Evolutionary conservation across 73 alveolate species (phyloP), one percentile per base, ranked within the genome.

Genomic region (Breviolum minutum): DNA sequence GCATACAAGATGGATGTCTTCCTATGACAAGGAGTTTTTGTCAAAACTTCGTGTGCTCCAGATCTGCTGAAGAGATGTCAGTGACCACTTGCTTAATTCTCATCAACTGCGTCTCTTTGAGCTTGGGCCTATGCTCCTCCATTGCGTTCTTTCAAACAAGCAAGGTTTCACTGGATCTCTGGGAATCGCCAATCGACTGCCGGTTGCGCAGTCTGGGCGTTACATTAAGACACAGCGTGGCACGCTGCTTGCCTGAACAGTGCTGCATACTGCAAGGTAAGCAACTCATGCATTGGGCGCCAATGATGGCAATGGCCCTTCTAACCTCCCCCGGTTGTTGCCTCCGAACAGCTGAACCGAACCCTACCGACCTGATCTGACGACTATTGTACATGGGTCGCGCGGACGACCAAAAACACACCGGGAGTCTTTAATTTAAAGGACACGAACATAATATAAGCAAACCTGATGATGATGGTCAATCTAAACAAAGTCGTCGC

Each of bases 191-290:
- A 29, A 0, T 32, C n/a, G 87, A 79, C 66, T 79, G 87, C 87
- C 12, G 85, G 62, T 79, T 79, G 87, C 87, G 66, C 87, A 79
- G 63, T 79, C 87, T 5, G 63, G 87, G 87, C 87, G 66, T 29
- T 79, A 30, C 87, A 79, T 79, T 79, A 76, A 79, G 66, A 79
- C 87, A 79, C 29, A 64, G 87, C 87, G 30, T 27, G 20, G 5
- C 62, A 8, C 30, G 66, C 66, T 64, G 85, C 85, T 61, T 76
- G 62, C 85, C 48, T 29, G 16, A 29, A 79, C 87, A 79, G 87
- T 64, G 27, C 87, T 79, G 87, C 87, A 79, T 79, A 64, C 87
- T 79, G 87, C 40, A 9, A 79, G 48, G 66, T 26, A 13, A 64
- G 87, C 87, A 40, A 40, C 54, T 40, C 54, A 79, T 79, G 87